Evolutionary conservation across 2,329 filamentous ascomycete species (phyloP).

Genomic region (Colletotrichum euphorbiae): DNA sequence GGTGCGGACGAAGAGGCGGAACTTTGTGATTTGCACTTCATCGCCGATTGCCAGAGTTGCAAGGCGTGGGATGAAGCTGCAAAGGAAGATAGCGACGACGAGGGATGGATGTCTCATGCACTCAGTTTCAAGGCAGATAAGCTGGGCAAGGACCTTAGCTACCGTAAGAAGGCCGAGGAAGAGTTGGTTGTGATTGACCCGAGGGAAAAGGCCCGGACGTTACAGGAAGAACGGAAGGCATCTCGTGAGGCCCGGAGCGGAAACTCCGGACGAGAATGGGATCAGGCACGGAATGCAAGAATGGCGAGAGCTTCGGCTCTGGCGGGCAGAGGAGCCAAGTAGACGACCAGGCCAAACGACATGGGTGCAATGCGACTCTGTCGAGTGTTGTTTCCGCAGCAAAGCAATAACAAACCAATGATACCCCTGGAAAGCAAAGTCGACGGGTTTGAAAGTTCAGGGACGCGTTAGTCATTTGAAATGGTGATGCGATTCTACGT

Average conservation of each 20-base stretch:
- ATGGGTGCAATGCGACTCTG: slow-evolving; percentile 32
- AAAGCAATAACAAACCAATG: slow-evolving; percentile 33
- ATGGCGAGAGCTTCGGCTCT: slow-evolving; percentile 65
- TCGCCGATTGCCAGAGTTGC: slow-evolving; percentile 94
- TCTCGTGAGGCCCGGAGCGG: slow-evolving; percentile 66
- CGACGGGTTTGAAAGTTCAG: slow-evolving; percentile 19
- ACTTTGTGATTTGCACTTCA: slow-evolving; percentile 94
- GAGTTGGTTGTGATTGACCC: slow-evolving; percentile 95
- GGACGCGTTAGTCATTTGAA: slow-evolving; percentile 29
- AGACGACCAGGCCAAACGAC: slow-evolving; percentile 30
- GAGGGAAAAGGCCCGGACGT: slow-evolving; percentile 80
- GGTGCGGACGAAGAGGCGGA: slow-evolving; percentile 75
- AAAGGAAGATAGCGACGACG: slow-evolving; percentile 68
- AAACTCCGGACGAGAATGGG: slow-evolving; percentile 67
- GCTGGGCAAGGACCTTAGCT: slow-evolving; percentile 89
- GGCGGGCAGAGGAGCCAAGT: slow-evolving; percentile 68
- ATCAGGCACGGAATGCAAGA: slow-evolving; percentile 68
- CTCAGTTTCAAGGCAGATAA: slow-evolving; percentile 90
- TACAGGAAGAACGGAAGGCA: slow-evolving; percentile 73
- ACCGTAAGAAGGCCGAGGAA: slow-evolving; percentile 91
- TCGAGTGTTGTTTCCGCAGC: slow-evolving; percentile 5
- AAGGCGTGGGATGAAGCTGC: slow-evolving; percentile 81
- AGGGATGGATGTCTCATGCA: slow-evolving; percentile 87
- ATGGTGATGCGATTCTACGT: slow-evolving; percentile 35
- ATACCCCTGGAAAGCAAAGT: slow-evolving; percentile 33